Base-by-base conservation (phyloP, 306 rosid genomes). In the Vicia faba region DNA sequence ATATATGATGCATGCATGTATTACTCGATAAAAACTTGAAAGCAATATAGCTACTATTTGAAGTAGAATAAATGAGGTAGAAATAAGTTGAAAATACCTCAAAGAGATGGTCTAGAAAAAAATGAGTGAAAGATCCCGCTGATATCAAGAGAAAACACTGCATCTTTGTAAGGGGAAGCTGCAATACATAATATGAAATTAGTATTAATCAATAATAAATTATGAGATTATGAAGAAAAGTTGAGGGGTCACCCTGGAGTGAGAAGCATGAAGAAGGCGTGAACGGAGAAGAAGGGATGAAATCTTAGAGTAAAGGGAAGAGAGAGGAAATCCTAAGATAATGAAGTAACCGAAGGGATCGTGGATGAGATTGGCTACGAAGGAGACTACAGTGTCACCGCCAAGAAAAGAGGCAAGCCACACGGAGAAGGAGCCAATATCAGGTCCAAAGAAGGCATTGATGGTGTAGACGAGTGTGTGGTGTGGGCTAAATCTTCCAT, bases 361-460 rank as follows among this genome's bases (percentile, higher is more conserved):
- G 74, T 91, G 97, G 63, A 91, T 70, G 53, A 75, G 68, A 63
- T 77, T 76, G 4, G 91, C 82, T 1, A 83, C 58, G 3, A 64
- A 36, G 59, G 88, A 85, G 38, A 80, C 91, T 2, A 80, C 16
- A 44, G 68, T 68, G 23, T 71, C 7, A 16, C 80, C 83, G 19
- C 83, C 86, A 8, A 80, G 1, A 51, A 66, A 19, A 31, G 95
- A 80, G 38, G 68, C 78, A 7, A 91, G 87, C 97, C 96, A 88
- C 7, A 87, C 86, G 5, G 88, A 66, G 88, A 91, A 91, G 73
- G 96, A 88, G 66, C 97, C 97, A 75, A 91, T 80, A 64, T 88
- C 97, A 6, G 97, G 97, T 55, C 91, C 96, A 70, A 91, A 91
- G 88, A 91, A 91, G 58, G 97, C 79, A 71, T 88, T 91, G 75